Evolutionary conservation across 495 filamentous ascomycete species (phyloP).

Genomic region (Copromyces sp.): DNA sequence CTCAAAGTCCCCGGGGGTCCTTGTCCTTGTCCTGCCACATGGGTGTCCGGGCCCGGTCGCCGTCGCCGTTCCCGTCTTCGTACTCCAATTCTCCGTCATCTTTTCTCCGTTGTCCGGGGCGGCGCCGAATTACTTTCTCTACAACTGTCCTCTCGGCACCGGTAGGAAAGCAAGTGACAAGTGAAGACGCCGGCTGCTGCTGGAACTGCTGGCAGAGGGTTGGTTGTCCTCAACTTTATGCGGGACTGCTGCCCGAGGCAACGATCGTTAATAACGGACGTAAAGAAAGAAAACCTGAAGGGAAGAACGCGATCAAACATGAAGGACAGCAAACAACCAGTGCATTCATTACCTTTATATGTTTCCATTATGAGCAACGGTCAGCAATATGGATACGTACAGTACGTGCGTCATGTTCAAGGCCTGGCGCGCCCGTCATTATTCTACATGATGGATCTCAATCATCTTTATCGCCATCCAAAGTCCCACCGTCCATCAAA

Average conservation of each 20-base stretch:
- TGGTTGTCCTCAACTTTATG: not conserved
- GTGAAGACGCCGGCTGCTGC: too few relatives aligned
- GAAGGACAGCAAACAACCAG: not conserved
- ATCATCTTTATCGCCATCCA: too few relatives aligned
- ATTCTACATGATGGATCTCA: not conserved
- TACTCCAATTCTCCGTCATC: too few relatives aligned
- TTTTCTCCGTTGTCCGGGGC: not conserved
- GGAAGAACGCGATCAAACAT: not conserved
- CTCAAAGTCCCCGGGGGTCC: too few relatives aligned
- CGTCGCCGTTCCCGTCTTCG: not conserved
- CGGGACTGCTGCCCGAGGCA: too few relatives aligned
- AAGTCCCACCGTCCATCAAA: not conserved
- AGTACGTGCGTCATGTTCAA: not conserved
- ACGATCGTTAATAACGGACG: not conserved
- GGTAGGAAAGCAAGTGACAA: not conserved
- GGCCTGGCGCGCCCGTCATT: not conserved
- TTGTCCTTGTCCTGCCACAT: too few relatives aligned
- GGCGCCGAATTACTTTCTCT: not conserved
- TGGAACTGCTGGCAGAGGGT: too few relatives aligned
- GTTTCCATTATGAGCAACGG: too few relatives aligned
- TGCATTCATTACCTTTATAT: too few relatives aligned
- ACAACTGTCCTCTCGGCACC: not conserved
- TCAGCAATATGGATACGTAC: too few relatives aligned
- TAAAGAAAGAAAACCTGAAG: not conserved
- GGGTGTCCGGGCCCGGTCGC: too few relatives aligned